Base-by-base conservation (phyloP, 768 basidiomycete species). In the Termitomyces bulborhizus region DNA sequence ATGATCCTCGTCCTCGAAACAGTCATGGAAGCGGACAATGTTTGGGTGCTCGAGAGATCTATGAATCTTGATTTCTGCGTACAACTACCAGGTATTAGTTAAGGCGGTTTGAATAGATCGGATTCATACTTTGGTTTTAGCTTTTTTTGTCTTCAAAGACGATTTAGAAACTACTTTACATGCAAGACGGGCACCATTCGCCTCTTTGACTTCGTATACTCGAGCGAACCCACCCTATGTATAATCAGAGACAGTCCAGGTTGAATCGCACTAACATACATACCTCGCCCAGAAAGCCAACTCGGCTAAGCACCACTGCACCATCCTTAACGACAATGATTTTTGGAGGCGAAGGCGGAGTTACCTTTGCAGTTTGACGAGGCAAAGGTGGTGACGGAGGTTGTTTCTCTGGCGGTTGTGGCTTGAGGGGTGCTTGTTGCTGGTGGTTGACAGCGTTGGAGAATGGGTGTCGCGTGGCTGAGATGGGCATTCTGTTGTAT, bases 11-110 rank as follows among this genome's bases (percentile, higher is more conserved):
- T 97, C 96, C 69, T 99, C 95, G 65, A 98, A 98, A 70, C 94
- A 96, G 60, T 97, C 93, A 50, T 86, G 78, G 69, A 98, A 98
- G 11, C 74, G 71, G 50, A 98, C 94, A 59, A 99, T 92, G 69
- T 99, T 95, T 16, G 93, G 90, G 63, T 98, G 96, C 26, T 82
- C 71, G 46, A 99, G 80, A 13, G 91, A 86, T 57, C 88, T 85
- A 70, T 99, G 96, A 46, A 99, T 93, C 77, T 96, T 97, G 65
- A 99, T 99, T 78, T 99, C 96, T 57, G 96, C 95, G 65, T 94
- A 99, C 45, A 99, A 82, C 96, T 98, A 34, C 31, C 45, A 27
- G 6, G 18, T 1, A 27, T 51, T 45, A 51, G 36, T 7, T 12
- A 18, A 9, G 15, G 29, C 31, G n/a, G 12, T 24, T 24, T 34